Evolutionary conservation across 176 grass and related monocot genomes (phyloP).

Genomic region (Tillandsia leiboldiana): DNA sequence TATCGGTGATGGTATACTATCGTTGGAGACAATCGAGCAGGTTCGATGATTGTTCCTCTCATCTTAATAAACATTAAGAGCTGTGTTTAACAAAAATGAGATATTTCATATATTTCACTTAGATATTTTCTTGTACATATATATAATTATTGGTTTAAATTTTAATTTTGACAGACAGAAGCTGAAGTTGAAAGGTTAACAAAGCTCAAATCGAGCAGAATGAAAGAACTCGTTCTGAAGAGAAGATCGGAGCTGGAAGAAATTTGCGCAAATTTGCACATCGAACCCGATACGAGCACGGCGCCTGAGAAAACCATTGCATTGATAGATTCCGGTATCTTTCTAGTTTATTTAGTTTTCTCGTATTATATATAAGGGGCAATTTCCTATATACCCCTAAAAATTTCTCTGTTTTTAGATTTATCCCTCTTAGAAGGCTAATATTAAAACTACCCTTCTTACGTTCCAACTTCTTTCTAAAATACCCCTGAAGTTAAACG

Average conservation of each 20-base stretch:
- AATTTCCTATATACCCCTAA: too few relatives aligned
- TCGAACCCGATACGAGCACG: slow-evolving; percentile 72
- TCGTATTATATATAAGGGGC: neutral
- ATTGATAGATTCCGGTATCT: slow-evolving; percentile 85
- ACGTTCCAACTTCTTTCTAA: too few relatives aligned
- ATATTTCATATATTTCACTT: too few relatives aligned
- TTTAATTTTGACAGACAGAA: slow-evolving; percentile 45
- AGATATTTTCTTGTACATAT: too few relatives aligned
- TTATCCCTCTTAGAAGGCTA: too few relatives aligned
- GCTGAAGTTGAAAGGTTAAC: slow-evolving; percentile 72
- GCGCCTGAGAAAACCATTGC: slow-evolving; percentile 70
- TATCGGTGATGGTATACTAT: slow-evolving; percentile 49
- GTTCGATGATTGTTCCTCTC: slow-evolving; percentile 23
- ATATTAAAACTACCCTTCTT: too few relatives aligned
- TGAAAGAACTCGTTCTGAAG: slow-evolving; percentile 97
- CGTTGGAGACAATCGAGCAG: slow-evolving; percentile 67
- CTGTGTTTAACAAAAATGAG: neutral
- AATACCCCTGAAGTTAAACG: too few relatives aligned
- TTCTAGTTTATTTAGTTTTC: neutral
- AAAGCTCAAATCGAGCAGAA: slow-evolving; percentile 70
- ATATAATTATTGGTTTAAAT: neutral
- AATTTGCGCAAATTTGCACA: slow-evolving; percentile 74
- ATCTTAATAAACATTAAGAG: slow-evolving; percentile 1
- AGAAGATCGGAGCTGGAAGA: slow-evolving; percentile 83
- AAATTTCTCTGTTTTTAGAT: too few relatives aligned